Base-by-base conservation (phyloP, 768 basidiomycete species). In the Epithele typhae region DNA sequence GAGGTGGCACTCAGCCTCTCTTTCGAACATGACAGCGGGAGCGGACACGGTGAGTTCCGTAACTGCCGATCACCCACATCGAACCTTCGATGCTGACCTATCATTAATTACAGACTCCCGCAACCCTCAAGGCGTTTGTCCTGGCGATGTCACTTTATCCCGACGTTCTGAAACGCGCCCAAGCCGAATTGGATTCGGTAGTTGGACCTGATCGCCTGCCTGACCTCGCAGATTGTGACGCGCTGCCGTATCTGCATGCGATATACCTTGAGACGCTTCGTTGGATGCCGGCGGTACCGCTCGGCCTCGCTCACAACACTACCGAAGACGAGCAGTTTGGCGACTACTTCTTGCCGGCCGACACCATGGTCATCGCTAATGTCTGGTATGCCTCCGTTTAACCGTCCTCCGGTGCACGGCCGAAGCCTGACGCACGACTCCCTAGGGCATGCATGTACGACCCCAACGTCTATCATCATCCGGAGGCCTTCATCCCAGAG, bases 1-100 rank as follows among this genome's bases (percentile, higher is more conserved):
- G n/a, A n/a, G n/a, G n/a, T n/a, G n/a, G n/a, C n/a, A n/a, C n/a
- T n/a, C n/a, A n/a, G n/a, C n/a, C n/a, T n/a, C n/a, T n/a, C n/a
- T n/a, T n/a, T n/a, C n/a, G n/a, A n/a, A n/a, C n/a, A n/a, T 21
- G 23, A 15, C 9, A 15, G 17, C 43, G 14, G 7, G 14, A 17
- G 8, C 5, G n/a, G 17, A 36, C 9, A 36, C n/a, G n/a, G n/a
- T n/a, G n/a, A n/a, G n/a, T n/a, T n/a, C n/a, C n/a, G n/a, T 38
- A 4, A 22, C 19, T 12, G 5, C 65, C 71, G 17, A 78, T 76
- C 47, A n/a, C 77, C 76, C 9, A 76, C 76, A 0, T 65, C 72
- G 5, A 66, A 67, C 43, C 65, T 69, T 74, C 45, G 68, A 68
- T 0, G 69, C n/a, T 36, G 35, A 36, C 35, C 8, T n/a, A 8